Conservation (phyloP, 2,329 filamentous ascomycete genomes). For the Trichoderma sp. region DNA sequence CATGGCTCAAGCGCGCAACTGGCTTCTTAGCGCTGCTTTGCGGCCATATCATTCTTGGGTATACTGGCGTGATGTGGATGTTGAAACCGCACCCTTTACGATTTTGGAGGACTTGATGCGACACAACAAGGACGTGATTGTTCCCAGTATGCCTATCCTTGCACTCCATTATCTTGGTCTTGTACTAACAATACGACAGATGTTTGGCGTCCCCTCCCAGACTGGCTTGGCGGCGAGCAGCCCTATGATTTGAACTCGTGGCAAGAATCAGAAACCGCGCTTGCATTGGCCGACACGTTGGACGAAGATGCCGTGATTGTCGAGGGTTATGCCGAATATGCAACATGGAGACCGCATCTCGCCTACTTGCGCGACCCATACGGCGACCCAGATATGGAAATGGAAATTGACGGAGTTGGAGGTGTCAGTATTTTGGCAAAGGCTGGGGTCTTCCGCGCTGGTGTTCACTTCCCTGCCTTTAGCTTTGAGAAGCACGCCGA, state of each 20-base stretch:
- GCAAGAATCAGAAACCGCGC: constrained; percentile 97
- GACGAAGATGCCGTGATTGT: constrained; percentile 99
- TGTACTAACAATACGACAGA: constrained; percentile 53
- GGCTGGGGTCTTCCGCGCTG: constrained; percentile 88
- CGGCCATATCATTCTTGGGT: constrained; percentile 98
- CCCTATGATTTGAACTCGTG: constrained; percentile 98
- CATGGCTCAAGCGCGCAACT: constrained; percentile 97
- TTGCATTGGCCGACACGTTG: constrained; percentile 88
- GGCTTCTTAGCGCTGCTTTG: constrained; percentile 89
- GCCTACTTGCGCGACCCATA: constrained; percentile 96
- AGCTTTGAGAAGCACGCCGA: constrained; percentile 98
- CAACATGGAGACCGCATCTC: constrained; percentile 95
- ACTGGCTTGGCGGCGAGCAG: constrained; percentile 98
- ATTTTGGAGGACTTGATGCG: constrained; percentile 98
- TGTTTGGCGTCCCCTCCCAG: constrained; percentile 96
- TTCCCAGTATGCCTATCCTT: constrained; percentile 74
- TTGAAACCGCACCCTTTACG: constrained; percentile 94
- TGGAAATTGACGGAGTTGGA: constrained; percentile 97
- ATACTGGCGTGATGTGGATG: constrained; percentile 98
- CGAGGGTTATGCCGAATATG: constrained; percentile 97
- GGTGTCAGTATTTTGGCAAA: constrained; percentile 97
- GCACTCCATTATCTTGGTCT: neutral
- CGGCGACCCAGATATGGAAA: constrained; percentile 97
- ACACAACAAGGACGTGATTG: constrained; percentile 97
- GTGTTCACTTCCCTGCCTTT: constrained; percentile 96